Evolutionary conservation across 495 filamentous ascomycete species (phyloP), one percentile per base, ranked within the genome.

Genomic region (Aspergillus baeticus): DNA sequence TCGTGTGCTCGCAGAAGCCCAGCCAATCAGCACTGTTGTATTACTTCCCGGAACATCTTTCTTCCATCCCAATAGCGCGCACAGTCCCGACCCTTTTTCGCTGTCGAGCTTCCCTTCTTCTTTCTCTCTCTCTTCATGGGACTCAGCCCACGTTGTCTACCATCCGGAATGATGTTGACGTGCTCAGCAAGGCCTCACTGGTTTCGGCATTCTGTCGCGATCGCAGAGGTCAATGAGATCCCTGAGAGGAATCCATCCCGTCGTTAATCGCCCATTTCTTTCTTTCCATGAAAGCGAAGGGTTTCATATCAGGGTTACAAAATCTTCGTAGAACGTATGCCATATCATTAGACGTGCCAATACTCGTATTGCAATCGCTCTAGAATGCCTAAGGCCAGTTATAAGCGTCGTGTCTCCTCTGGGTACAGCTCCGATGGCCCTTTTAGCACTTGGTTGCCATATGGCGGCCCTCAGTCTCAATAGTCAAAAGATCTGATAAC

Each of bases 181-280:
- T 75, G 74, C 22, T 61, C 58, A 70, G 64, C 66, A 62, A 55
- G 44, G 57, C 65, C 70, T 74, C 74, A 74, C 59, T 74, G 66
- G 71, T 69, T 74, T 71, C 76, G 76, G 70, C 75, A 73, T 76
- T 76, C 75, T 80, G 77, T 77, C 70, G 72, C 64, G 65, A 74
- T 66, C 61, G 66, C 68, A 57, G 66, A 70, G 67, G 69, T 64
- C 60, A 61, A 55, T 60, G 59, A 62, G 69, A 72, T 67, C 51
- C 70, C 72, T 70, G 58, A 80, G 75, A 80, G 67, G 69, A 50
- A 50, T 50, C 54, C 41, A 65, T 63, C 78, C 78, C 75, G 77
- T 81, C 77, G 79, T 81, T 81, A 81, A 81, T 81, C 79, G 77
- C 79, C 73, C 79, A 71, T 74, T 77, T 68, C 69, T 65, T 65